A percentile compares a stretch with the other conserved stretches of the same genome.
Conservation (phyloP, 352 stramenopile genomes). For the Detonula confervacea region DNA sequence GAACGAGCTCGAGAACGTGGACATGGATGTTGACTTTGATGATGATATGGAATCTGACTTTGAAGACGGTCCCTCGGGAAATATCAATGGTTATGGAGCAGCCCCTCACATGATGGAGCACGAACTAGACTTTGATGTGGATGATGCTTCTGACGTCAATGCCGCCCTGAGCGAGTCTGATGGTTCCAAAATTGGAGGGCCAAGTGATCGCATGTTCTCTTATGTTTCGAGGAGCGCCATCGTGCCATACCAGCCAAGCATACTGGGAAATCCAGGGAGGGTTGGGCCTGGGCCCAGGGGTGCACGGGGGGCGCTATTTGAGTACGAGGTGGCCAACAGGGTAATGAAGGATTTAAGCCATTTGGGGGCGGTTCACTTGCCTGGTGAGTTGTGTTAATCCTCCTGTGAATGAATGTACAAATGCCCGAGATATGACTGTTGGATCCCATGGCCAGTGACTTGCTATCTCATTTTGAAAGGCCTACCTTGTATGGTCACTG, state of each 20-base stretch:
- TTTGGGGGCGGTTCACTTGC: slow-evolving; percentile 75
- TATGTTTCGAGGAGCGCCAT: slow-evolving; percentile 76
- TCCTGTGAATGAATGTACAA: too few relatives aligned
- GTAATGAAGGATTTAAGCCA: slow-evolving; percentile 84
- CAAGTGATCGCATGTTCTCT: slow-evolving; percentile 63
- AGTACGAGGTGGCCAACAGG: slow-evolving; percentile 62
- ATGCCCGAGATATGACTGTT: too few relatives aligned
- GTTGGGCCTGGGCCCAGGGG: slow-evolving; percentile 71
- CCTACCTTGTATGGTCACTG: too few relatives aligned
- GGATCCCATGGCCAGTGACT: too few relatives aligned
- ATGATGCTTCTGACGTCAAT: slow-evolving; percentile 60
- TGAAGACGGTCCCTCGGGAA: slow-evolving; percentile 23
- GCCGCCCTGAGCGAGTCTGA: slow-evolving; percentile 46
- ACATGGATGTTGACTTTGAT: slow-evolving; percentile 59
- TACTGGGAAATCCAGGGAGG: slow-evolving; percentile 61
- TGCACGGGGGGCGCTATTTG: slow-evolving; percentile 65
- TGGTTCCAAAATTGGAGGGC: slow-evolving; percentile 42
- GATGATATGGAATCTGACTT: slow-evolving; percentile 33
- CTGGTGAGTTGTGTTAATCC: slow-evolving; percentile 53
- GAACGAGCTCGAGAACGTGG: slow-evolving; percentile 69
- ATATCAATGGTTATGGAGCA: slow-evolving; percentile 18
- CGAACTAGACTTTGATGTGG: slow-evolving; percentile 43
- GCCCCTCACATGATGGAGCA: slow-evolving; percentile 12
- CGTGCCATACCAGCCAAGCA: slow-evolving; percentile 80
- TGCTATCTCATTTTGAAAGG: too few relatives aligned